Conservation (phyloP, 371 early-diverging fungal genomes). For the Mucor racemosus region DNA sequence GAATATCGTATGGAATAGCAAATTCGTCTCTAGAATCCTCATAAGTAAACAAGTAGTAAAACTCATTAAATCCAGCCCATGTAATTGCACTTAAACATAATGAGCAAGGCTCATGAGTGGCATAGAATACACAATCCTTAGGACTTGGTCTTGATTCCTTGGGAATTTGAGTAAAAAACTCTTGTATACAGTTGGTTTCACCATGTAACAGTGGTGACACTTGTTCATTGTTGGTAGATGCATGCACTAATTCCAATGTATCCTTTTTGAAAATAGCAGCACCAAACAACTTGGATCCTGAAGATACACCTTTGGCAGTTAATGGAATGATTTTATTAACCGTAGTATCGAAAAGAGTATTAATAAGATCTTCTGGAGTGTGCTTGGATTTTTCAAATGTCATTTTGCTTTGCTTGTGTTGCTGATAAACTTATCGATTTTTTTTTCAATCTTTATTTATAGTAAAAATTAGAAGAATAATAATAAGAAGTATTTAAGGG, state of each 20-base stretch:
- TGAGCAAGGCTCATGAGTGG: slow-evolving; percentile 24
- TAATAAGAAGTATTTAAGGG: background rate
- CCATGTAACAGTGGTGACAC: slow-evolving; percentile 17
- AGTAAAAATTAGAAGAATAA: background rate
- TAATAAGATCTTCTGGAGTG: slow-evolving; percentile 9
- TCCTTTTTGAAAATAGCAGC: slow-evolving; percentile 11
- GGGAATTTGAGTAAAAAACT: slow-evolving; percentile 22
- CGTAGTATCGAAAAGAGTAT: slow-evolving; percentile 8
- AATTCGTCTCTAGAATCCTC: slow-evolving; percentile 22
- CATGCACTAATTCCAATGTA: slow-evolving; percentile 16
- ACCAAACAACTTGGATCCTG: slow-evolving; percentile 1
- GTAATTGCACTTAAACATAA: slow-evolving; percentile 23
- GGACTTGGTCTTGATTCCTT: slow-evolving; percentile 23
- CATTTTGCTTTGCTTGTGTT: background rate
- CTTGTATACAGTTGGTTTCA: slow-evolving; percentile 21
- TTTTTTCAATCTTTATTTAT: background rate
- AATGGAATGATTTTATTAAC: background rate
- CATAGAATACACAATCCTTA: slow-evolving; percentile 22
- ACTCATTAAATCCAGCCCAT: slow-evolving; percentile 24
- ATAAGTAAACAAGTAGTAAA: slow-evolving; percentile 21
- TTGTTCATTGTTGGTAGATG: slow-evolving; percentile 17
- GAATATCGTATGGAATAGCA: slow-evolving; percentile 24
- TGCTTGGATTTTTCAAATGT: slow-evolving; percentile 17
- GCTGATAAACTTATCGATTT: no score
- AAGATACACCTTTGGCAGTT: background rate